Evolutionary conservation across 1,139 yeast genomes (phyloP).

Genomic region (Yamadazyma oceani): DNA sequence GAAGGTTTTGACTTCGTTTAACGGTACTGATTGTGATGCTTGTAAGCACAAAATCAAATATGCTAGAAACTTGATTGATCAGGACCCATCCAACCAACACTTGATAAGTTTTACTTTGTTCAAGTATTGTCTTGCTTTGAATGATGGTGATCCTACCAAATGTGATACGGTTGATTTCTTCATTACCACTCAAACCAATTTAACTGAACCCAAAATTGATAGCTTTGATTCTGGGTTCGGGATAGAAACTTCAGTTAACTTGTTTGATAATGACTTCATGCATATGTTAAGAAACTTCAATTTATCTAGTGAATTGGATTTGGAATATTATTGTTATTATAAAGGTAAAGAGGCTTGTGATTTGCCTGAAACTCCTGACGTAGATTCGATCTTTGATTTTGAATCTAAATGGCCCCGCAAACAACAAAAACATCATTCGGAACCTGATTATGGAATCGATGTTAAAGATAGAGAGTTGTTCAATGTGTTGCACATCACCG

Average conservation of each 20-base stretch:
- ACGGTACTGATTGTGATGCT: constrained; percentile 33
- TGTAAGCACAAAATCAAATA: constrained; percentile 38
- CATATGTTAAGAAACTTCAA: constrained; percentile 38
- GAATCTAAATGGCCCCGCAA: constrained; percentile 35
- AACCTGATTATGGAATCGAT: constrained; percentile 24
- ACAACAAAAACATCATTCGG: constrained; percentile 21
- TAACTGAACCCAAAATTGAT: constrained; percentile 17
- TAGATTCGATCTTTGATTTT: constrained; percentile 25
- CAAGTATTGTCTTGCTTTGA: constrained; percentile 32
- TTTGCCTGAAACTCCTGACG: constrained; percentile 31
- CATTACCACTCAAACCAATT: constrained; percentile 32
- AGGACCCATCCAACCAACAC: constrained; percentile 35
- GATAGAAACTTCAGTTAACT: constrained; percentile 28
- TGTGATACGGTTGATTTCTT: constrained; percentile 42
- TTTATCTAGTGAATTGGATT: constrained; percentile 34
- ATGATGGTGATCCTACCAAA: constrained; percentile 30
- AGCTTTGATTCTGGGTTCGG: constrained; percentile 25
- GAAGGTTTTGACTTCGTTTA: constrained; percentile 24
- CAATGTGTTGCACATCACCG: constrained; percentile 64
- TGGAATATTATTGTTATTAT: constrained; percentile 35
- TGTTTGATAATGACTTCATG: constrained; percentile 41
- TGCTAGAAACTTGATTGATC: constrained; percentile 27
- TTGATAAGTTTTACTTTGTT: constrained; percentile 37
- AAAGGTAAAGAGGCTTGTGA: constrained; percentile 25
- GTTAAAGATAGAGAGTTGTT: constrained; percentile 29